A percentile compares a stretch with the other conserved stretches of the same genome.
Conservation (phyloP, 345 rosid genomes). For the Murraya paniculata region DNA sequence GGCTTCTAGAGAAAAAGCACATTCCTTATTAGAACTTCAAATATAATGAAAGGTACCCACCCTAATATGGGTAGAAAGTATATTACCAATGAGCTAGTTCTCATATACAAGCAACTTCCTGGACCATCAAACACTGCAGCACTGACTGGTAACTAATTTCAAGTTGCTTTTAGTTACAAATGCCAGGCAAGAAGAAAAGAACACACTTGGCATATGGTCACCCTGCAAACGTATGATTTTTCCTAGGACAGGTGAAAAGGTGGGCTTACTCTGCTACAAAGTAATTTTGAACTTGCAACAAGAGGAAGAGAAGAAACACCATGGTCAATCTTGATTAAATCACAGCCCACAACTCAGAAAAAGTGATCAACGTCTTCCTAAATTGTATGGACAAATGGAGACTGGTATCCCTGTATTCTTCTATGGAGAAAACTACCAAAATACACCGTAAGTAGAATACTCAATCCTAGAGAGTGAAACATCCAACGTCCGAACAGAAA, state of each 20-base stretch:
- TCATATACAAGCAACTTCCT: neutral
- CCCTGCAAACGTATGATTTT: neutral
- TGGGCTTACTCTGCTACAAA: neutral
- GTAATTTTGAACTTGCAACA: neutral
- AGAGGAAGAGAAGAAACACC: neutral
- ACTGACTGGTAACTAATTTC: neutral
- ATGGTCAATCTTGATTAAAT: neutral
- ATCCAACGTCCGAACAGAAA: neutral
- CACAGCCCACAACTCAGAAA: neutral
- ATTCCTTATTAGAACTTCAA: neutral
- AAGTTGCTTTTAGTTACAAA: neutral
- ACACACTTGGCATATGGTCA: neutral
- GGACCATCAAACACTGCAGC: neutral
- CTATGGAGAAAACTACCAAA: neutral
- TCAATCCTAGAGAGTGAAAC: neutral
- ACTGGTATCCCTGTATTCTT: neutral
- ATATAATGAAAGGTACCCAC: neutral
- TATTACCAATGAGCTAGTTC: neutral
- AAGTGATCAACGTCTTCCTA: neutral
- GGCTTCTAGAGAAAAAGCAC: neutral
- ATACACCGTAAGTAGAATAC: neutral
- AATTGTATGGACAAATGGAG: neutral
- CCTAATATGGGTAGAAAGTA: neutral
- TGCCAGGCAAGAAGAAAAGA: neutral
- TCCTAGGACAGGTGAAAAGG: neutral